Evolutionary conservation across 1,284 basidiomycete genomes (phyloP).

Genomic region (Schizopora paradoxa): DNA sequence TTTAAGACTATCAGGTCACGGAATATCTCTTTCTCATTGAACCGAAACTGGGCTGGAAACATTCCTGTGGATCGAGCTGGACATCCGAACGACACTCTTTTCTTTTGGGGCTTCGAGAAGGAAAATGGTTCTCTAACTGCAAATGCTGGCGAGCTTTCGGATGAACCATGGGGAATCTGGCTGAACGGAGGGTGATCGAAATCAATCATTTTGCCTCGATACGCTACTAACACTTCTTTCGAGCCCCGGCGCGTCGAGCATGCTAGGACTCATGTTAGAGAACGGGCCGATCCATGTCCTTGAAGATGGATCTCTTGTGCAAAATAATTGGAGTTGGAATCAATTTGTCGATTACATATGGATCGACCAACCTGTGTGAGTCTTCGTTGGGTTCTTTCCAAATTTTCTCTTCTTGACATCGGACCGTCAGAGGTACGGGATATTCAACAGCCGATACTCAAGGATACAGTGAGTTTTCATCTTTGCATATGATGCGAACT

Average conservation of each 20-base stretch:
- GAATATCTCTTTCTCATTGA: conserved; percentile 51
- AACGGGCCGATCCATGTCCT: conserved; percentile 62
- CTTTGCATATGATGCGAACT: conserved; percentile 2
- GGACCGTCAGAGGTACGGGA: conserved; percentile 46
- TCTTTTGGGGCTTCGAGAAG: conserved; percentile 68
- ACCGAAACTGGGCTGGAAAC: conserved; percentile 62
- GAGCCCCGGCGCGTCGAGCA: conserved; percentile 66
- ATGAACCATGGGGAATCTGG: conserved; percentile 72
- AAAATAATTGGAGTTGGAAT: conserved; percentile 55
- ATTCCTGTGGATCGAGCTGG: conserved; percentile 56
- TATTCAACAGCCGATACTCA: conserved; percentile 58
- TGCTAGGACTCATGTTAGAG: conserved; percentile 62
- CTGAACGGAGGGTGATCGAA: conserved; percentile 57
- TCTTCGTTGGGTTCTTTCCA: conserved; percentile 3
- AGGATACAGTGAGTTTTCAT: conserved; percentile 44
- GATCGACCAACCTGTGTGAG: conserved; percentile 70
- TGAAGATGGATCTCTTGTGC: conserved; percentile 40
- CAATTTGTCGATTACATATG: conserved; percentile 61
- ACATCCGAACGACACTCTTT: conserved; percentile 67
- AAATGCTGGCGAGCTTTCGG: conserved; percentile 23
- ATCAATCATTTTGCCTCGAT: conserved; percentile 1
- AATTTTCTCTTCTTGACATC: background rate
- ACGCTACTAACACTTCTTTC: conserved; percentile 1
- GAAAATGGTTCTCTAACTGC: conserved; percentile 52
- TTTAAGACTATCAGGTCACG: conserved; percentile 26